These are phyloP conservation scores for Exophiala alcalophila DNA, from an alignment of 2,329 filamentous ascomycete genomes.

Conservation along the genomic window DNA sequence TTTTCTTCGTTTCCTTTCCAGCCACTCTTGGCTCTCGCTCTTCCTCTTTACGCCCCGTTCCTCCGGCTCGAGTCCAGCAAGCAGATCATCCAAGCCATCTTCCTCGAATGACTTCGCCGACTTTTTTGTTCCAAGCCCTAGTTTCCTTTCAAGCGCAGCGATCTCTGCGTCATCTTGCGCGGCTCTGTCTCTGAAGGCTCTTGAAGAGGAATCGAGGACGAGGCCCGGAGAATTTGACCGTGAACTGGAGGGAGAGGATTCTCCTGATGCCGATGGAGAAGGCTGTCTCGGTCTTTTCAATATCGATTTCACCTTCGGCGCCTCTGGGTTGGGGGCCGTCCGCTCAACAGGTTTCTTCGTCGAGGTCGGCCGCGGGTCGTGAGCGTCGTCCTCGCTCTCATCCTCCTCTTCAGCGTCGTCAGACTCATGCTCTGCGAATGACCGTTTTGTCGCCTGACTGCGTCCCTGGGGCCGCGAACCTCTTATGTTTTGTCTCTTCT, in stretches of 20 bases:
- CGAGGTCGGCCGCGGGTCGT: background rate
- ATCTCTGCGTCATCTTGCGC: conserved; percentile 86
- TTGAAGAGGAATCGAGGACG: conserved; percentile 34
- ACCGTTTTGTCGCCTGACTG: conserved; percentile 26
- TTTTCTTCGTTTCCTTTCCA: conserved; percentile 40
- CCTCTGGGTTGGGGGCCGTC: conserved; percentile 29
- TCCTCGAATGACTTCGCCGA: conserved; percentile 72
- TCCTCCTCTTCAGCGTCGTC: conserved; percentile 34
- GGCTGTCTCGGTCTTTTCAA: conserved; percentile 34
- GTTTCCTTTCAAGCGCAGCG: conserved; percentile 76
- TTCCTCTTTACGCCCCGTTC: conserved; percentile 54
- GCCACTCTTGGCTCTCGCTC: conserved; percentile 62
- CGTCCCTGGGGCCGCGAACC: conserved; percentile 23
- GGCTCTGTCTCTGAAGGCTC: conserved; percentile 59
- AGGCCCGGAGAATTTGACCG: conserved; percentile 29
- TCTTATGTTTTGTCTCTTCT: conserved; percentile 51
- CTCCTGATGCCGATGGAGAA: conserved; percentile 13
- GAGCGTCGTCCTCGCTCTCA: conserved; percentile 1
- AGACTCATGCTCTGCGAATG: conserved; percentile 33
- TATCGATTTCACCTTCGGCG: conserved; percentile 36
- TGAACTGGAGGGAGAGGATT: conserved; percentile 11
- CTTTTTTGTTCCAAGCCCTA: conserved; percentile 76
- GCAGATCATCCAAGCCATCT: conserved; percentile 76
- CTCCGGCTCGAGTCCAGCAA: conserved; percentile 62
- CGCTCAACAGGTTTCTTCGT: conserved; percentile 9